These are phyloP conservation scores for Phytophthora pluvialis DNA, from an alignment of 352 stramenopile genomes.

Conservation along the genomic window DNA sequence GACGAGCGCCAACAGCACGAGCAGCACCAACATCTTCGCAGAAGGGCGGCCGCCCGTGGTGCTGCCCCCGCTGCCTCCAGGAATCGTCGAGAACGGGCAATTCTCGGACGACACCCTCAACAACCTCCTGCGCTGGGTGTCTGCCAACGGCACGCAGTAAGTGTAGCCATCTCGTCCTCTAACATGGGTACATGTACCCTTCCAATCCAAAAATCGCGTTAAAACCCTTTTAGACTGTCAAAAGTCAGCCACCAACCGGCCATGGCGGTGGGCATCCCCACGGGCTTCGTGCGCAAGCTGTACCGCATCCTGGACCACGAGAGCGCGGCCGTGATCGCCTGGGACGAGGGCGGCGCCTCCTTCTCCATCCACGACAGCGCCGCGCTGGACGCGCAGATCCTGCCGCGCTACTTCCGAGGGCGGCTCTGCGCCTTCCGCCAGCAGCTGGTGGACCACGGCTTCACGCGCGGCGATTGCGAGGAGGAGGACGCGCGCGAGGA, in stretches of 20 bases:
- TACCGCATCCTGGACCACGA: slow-evolving; percentile 85
- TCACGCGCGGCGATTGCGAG: slow-evolving; percentile 66
- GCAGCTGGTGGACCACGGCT: slow-evolving; percentile 80
- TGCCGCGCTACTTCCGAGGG: slow-evolving; percentile 76
- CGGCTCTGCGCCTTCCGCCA: slow-evolving; percentile 75
- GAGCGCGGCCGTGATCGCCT: slow-evolving; percentile 62
- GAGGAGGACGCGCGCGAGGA: slow-evolving; percentile 58
- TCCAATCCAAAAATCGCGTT: slow-evolving; percentile 8
- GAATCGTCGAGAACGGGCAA: slow-evolving; percentile 49
- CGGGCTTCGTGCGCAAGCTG: slow-evolving; percentile 83
- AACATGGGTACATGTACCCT: not conserved
- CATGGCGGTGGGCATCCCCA: slow-evolving; percentile 65
- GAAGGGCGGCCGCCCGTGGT: slow-evolving; percentile 32
- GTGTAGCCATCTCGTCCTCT: not conserved
- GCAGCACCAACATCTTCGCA: slow-evolving; percentile 38
- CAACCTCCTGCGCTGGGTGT: slow-evolving; percentile 46
- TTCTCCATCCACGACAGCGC: slow-evolving; percentile 77
- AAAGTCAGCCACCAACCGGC: too few relatives aligned
- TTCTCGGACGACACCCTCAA: slow-evolving; percentile 63
- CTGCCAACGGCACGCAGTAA: slow-evolving; percentile 13
- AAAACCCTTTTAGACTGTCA: not conserved
- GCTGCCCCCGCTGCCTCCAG: slow-evolving; percentile 24
- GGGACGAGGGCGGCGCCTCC: slow-evolving; percentile 57
- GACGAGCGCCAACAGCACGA: slow-evolving; percentile 16
- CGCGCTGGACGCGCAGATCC: slow-evolving; percentile 57